Conservation (phyloP, 1,284 basidiomycete species). For the Puccinia coronata region DNA sequence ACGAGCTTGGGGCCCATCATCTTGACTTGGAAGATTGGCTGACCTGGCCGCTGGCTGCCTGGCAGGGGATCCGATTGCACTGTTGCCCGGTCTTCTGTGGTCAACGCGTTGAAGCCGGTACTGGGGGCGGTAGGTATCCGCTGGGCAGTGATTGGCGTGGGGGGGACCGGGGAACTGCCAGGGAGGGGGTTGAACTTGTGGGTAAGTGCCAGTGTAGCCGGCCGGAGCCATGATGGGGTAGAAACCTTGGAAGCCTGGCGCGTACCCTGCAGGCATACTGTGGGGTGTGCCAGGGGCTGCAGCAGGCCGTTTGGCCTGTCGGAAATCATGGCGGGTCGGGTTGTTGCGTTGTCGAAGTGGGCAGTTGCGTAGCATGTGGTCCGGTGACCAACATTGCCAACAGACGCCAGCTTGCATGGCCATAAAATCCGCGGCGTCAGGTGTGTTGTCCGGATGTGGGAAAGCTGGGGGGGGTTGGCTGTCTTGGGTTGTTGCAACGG, state of each 20-base stretch:
- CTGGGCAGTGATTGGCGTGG: too few species aligned
- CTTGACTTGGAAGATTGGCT: too few species aligned
- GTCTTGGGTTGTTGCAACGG: neutral
- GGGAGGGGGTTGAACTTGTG: too few species aligned
- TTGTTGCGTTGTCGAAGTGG: too few species aligned
- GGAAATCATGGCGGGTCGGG: too few species aligned
- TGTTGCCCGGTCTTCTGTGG: neutral
- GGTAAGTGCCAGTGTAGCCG: neutral
- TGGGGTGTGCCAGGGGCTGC: too few species aligned
- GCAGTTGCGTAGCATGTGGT: too few species aligned
- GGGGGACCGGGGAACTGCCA: neutral
- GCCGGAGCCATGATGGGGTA: neutral
- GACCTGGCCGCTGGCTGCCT: neutral
- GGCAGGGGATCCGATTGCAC: too few species aligned
- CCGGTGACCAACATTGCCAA: too few species aligned
- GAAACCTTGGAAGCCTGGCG: neutral
- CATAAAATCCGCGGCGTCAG: too few species aligned
- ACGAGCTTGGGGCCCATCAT: neutral
- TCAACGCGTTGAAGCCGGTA: neutral
- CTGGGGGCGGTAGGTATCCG: neutral
- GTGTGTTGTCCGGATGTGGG: neutral
- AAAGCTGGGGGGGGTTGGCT: neutral
- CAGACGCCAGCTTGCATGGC: too few species aligned
- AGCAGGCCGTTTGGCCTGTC: neutral
- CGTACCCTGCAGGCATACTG: too few species aligned